phyloP scores from a whole-genome alignment of 2,329 filamentous ascomycete genomes.

The Hypoxylon sp. region DNA sequence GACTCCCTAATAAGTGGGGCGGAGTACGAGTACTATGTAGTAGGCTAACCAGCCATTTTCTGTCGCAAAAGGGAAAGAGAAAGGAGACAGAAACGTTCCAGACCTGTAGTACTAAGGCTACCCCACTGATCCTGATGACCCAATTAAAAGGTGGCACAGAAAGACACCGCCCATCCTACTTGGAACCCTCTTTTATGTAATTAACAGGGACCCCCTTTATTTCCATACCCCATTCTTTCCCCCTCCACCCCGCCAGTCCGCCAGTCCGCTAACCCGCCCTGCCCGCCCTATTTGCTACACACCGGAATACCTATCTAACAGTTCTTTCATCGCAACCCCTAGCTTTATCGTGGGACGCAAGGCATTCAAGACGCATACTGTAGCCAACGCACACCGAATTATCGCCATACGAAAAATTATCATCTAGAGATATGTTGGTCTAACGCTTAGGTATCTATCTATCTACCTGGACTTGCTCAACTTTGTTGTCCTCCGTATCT shows the following conservation, averaged over 20 bases:
- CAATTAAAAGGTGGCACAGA: constrained; percentile 24
- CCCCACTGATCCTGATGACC: constrained; percentile 10
- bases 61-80: background rate
- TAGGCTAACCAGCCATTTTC: too few species aligned
- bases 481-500: background rate
- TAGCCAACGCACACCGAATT: constrained; percentile 11
- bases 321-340: constrained; percentile 24
- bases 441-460: background rate
- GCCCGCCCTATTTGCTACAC: constrained; percentile 14
- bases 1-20: too few species aligned
- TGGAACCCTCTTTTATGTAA: too few species aligned
- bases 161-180: constrained; percentile 14
- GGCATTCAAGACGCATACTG: background rate
- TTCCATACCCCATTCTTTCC: background rate
- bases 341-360: constrained; percentile 14
- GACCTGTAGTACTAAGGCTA: background rate
- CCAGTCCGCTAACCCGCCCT: too few species aligned
- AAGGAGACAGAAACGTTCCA: background rate
- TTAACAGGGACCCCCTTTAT: background rate
- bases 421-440: background rate
- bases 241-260: constrained; percentile 21
- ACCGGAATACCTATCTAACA: constrained; percentile 19
- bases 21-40: too few species aligned
- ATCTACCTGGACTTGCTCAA: background rate
- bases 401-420: constrained; percentile 25